phyloP scores from a whole-genome alignment of 495 filamentous ascomycete genomes.

The Podospora anserina region DNA sequence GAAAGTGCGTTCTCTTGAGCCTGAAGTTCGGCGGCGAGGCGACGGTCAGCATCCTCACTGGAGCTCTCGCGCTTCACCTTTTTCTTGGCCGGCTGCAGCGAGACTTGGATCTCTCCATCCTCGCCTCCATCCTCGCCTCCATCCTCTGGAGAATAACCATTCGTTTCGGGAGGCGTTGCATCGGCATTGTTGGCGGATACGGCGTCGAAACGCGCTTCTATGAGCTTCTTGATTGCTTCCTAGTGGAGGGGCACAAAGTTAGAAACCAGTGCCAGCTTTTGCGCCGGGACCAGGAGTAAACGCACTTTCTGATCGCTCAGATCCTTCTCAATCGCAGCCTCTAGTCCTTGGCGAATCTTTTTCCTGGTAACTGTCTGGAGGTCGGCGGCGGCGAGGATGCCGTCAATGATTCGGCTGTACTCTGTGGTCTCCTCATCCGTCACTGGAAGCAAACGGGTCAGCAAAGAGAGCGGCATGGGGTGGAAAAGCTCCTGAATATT shows the following conservation, averaged over 20 bases:
- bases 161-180: constrained; percentile 33
- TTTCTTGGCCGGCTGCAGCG: constrained; percentile 50
- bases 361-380: constrained; percentile 90
- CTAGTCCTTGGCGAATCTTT: constrained; percentile 81
- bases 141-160: constrained; percentile 35
- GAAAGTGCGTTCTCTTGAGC: constrained; percentile 78
- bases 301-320: constrained; percentile 81
- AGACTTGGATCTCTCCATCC: constrained; percentile 49
- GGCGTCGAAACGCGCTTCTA: constrained; percentile 86
- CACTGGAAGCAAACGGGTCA: constrained; percentile 45
- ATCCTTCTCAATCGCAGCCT: constrained; percentile 69
- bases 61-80: constrained; percentile 56
- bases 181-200: constrained; percentile 51
- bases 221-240: constrained; percentile 77
- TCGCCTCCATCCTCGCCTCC: constrained; percentile 36
- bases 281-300: constrained; percentile 8
- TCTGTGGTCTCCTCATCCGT: constrained; percentile 61
- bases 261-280: constrained; percentile 5
- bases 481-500: background rate
- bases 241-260: constrained; percentile 33
- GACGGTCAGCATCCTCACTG: constrained; percentile 71
- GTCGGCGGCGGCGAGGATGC: constrained; percentile 78
- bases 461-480: background rate
- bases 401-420: constrained; percentile 85
- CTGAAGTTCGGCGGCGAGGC: constrained; percentile 81